A percentile compares a stretch with the other conserved stretches of the same genome.
Conservation (phyloP, 306 rosid genomes). For the Quercus ilex region DNA sequence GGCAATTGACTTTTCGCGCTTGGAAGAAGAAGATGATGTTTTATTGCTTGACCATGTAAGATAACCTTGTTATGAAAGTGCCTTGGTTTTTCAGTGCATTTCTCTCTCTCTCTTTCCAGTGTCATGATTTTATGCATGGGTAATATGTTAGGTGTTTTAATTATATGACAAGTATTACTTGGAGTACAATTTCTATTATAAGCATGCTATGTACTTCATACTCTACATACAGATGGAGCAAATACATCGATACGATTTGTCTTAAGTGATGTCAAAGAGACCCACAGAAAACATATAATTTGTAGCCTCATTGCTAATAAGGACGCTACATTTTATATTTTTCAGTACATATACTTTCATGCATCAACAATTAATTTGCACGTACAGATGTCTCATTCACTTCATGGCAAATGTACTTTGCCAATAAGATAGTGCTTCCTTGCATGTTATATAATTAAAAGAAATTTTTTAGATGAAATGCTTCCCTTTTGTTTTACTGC, state of each 20-base stretch:
- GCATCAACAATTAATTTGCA: neutral
- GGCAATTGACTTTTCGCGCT: slow-evolving; percentile 92
- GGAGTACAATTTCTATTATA: neutral
- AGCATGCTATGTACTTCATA: neutral
- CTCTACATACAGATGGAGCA: neutral
- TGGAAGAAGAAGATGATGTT: slow-evolving; percentile 98
- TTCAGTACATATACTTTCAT: neutral
- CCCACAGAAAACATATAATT: neutral
- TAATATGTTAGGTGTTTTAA: neutral
- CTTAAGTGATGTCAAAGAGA: neutral
- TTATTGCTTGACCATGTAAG: slow-evolving; percentile 94
- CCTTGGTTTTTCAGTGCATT: slow-evolving; percentile 2
- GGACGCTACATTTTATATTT: neutral
- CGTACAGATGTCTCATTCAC: neutral
- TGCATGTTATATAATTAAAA: neutral
- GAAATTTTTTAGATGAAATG: neutral
- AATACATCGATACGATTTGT: neutral
- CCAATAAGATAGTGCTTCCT: neutral
- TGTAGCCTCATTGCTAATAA: neutral
- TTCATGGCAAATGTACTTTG: neutral
- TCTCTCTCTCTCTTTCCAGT: neutral
- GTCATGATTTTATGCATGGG: neutral
- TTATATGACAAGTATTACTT: neutral
- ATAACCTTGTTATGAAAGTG: neutral
- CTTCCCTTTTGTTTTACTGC: neutral